Evolutionary conservation across 305 asterid species (phyloP).

Genomic region (Solanum aculeatissimum): DNA sequence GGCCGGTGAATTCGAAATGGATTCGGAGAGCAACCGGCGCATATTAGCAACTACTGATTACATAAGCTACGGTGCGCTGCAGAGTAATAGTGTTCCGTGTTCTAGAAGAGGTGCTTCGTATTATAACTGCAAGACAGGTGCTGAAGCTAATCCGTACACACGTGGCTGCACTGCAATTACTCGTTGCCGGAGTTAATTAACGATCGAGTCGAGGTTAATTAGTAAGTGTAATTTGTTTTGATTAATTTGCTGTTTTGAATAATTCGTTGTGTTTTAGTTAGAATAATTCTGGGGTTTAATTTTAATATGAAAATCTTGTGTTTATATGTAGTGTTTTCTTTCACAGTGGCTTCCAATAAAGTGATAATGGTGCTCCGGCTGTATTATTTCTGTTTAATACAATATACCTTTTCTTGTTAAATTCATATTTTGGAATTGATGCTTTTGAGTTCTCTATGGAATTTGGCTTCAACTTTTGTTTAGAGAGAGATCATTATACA

Average conservation of each 20-base stretch:
- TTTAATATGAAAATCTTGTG: background rate
- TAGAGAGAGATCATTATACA: background rate
- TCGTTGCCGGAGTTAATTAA: slow-evolving; percentile 45
- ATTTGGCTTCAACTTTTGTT: background rate
- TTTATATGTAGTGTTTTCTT: background rate
- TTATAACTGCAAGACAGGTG: slow-evolving; percentile 65
- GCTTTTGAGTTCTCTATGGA: background rate
- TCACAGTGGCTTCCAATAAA: background rate
- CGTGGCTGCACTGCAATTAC: slow-evolving; percentile 57
- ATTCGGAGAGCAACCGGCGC: slow-evolving; percentile 48
- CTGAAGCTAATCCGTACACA: slow-evolving; percentile 51
- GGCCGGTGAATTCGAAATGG: slow-evolving; percentile 48
- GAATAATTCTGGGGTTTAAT: background rate
- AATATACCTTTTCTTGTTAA: background rate
- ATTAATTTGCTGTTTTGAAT: background rate
- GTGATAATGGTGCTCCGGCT: background rate
- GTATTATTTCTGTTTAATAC: background rate
- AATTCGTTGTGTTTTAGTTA: background rate
- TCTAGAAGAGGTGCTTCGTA: slow-evolving; percentile 61
- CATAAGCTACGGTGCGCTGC: slow-evolving; percentile 71
- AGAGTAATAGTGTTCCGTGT: slow-evolving; percentile 49
- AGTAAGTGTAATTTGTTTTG: background rate
- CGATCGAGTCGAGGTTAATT: background rate
- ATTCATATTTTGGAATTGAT: background rate
- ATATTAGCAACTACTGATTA: slow-evolving; percentile 53